Evolutionary conservation across 2,329 filamentous ascomycete species (phyloP).

Genomic region (Neofusicoccum umdonicola): DNA sequence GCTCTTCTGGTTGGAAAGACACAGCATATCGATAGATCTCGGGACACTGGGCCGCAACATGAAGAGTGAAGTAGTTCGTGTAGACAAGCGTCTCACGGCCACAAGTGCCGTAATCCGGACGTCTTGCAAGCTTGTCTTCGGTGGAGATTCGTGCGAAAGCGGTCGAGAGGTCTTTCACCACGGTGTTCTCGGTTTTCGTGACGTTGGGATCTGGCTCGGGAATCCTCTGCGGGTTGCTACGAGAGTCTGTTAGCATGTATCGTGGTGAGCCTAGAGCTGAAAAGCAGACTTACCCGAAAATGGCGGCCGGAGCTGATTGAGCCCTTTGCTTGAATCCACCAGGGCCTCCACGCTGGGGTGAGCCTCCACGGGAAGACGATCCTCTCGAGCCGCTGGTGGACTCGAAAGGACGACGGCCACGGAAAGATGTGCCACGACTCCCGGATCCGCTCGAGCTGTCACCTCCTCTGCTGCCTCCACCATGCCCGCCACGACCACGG

Average conservation of each 20-base stretch:
- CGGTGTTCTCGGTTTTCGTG: slow-evolving; percentile 29
- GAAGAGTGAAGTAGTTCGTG: slow-evolving; percentile 43
- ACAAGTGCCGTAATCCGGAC: slow-evolving; percentile 34
- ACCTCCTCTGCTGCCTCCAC: slow-evolving; percentile 10
- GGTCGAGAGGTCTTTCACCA: slow-evolving; percentile 25
- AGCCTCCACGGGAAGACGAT: slow-evolving; percentile 10
- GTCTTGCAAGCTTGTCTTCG: slow-evolving; percentile 24
- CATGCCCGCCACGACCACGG: slow-evolving; percentile 10
- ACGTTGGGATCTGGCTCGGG: slow-evolving; percentile 20
- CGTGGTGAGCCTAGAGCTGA: not conserved
- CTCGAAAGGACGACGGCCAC: slow-evolving; percentile 10
- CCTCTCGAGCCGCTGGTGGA: slow-evolving; percentile 14
- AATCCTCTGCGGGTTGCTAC: not conserved
- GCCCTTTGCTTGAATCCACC: slow-evolving; percentile 1
- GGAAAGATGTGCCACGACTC: slow-evolving; percentile 11
- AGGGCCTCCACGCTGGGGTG: slow-evolving; percentile 8
- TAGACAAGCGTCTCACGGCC: slow-evolving; percentile 40
- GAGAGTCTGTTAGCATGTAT: not conserved
- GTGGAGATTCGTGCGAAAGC: slow-evolving; percentile 26
- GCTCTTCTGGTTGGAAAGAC: slow-evolving; percentile 34
- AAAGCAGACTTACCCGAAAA: slow-evolving; percentile 5
- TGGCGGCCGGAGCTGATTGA: slow-evolving; percentile 9
- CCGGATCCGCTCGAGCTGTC: slow-evolving; percentile 19
- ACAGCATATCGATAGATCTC: slow-evolving; percentile 31
- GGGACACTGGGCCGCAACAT: slow-evolving; percentile 23